Evolutionary conservation across 164 flowering plant genomes (phyloP), one percentile per base, ranked within the genome.

Genomic region (Magnolia sinica): DNA sequence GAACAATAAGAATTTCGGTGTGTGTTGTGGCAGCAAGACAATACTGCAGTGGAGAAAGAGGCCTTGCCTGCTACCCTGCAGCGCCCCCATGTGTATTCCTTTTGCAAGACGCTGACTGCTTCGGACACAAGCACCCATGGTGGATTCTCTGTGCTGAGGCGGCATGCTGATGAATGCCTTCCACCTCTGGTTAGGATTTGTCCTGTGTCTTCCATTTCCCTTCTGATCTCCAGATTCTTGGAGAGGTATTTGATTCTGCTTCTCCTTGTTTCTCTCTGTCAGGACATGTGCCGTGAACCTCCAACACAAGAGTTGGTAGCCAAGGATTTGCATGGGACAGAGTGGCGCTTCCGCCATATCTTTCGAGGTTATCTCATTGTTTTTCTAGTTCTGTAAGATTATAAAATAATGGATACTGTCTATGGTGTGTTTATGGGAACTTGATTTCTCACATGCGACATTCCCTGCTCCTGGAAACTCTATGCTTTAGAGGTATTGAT

Each of bases 121-220:
- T 95, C 99, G 0, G 99, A 95, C 80, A 95, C 99, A 0, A 93
- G 98, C 80, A 95, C 99, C 14, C 99, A 96, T 80, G 99, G 99
- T 59, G 99, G 99, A 20, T 96, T 96, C 83, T 96, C 99, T 0
- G 98, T 96, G 37, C 81, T 94, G 61, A 86, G 94, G 73, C 89
- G 99, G 18, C 99, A 96, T 79, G 99, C 99, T 0, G 99, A 96
- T 80, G 99, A 93, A 76, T 96, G 99, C 77, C 91, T 96, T 2
- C 99, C 99, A 0, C 96, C 90, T 5, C 75, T 96, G 94, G 99
- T 96, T 61, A 29, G 92, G 67, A 10, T 77, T 49, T 18, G 14
- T 20, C 24, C 1, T 20, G 16, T 22, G 24, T 22, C 24, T 22
- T 65, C 24, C 16, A 18, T 22, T 65, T 22, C 5, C 68, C 31